Conservation (phyloP, 352 stramenopile genomes). For the Pythium pectinolyticum region DNA sequence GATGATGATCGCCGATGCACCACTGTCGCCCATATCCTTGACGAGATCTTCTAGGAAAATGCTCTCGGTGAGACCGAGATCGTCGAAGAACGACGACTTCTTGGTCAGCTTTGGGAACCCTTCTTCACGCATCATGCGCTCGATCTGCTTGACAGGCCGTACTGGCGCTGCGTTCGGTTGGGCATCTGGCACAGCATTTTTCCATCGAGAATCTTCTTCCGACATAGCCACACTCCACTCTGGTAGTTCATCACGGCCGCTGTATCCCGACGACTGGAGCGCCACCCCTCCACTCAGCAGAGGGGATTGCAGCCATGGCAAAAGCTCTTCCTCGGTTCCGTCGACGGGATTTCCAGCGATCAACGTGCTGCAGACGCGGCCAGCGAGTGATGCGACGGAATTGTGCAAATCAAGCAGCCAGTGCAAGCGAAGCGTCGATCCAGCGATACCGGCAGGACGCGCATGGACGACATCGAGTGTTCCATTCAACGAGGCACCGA, state of each 20-base stretch:
- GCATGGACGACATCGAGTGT: slow-evolving; percentile 75
- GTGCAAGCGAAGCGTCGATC: slow-evolving; percentile 77
- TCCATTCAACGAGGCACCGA: slow-evolving; percentile 71
- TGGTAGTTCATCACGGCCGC: slow-evolving; percentile 23
- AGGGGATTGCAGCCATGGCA: slow-evolving; percentile 82
- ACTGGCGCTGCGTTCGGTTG: not conserved
- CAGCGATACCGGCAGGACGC: slow-evolving; percentile 64
- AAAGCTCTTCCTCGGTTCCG: slow-evolving; percentile 74
- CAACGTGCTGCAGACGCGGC: slow-evolving; percentile 64
- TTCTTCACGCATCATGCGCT: slow-evolving; percentile 15
- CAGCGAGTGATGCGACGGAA: slow-evolving; percentile 65
- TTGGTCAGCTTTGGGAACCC: slow-evolving; percentile 20
- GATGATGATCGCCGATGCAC: slow-evolving; percentile 58
- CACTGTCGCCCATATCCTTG: slow-evolving; percentile 56
- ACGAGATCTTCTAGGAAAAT: slow-evolving; percentile 60
- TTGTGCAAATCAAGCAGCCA: slow-evolving; percentile 86
- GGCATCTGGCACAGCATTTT: slow-evolving; percentile 6
- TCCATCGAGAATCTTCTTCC: slow-evolving; percentile 24
- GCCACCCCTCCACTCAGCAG: slow-evolving; percentile 71
- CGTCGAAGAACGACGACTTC: slow-evolving; percentile 30
- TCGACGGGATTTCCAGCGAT: slow-evolving; percentile 79
- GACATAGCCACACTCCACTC: slow-evolving; percentile 25
- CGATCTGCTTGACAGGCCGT: slow-evolving; percentile 8
- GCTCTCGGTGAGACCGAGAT: slow-evolving; percentile 36
- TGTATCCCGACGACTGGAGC: not conserved